A percentile compares a stretch with the other conserved stretches of the same genome.
These are phyloP conservation scores for Sphagnurus paluster DNA, from an alignment of 1,284 basidiomycete genomes.

Conservation along the genomic window DNA sequence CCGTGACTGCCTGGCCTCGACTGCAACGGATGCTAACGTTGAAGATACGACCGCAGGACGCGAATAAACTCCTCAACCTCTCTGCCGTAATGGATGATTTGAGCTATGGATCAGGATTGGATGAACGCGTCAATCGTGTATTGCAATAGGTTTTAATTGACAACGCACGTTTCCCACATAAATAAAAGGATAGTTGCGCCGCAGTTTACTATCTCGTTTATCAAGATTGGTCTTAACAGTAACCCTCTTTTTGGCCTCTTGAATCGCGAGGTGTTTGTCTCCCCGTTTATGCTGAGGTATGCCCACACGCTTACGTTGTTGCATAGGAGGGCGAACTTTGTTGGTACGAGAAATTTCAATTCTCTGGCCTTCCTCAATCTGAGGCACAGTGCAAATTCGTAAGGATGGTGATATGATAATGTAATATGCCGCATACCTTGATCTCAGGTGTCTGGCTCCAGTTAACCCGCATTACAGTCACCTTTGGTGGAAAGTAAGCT, in stretches of 20 bases:
- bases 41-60: constrained; percentile 41
- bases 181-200: constrained; percentile 33
- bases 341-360: not conserved
- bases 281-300: constrained; percentile 10
- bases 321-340: not conserved
- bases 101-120: constrained; percentile 30
- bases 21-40: constrained; percentile 48
- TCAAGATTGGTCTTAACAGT: constrained; percentile 12
- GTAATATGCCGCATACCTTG: not conserved
- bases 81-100: constrained; percentile 34
- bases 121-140: constrained; percentile 25
- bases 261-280: constrained; percentile 17
- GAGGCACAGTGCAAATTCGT: not conserved
- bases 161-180: constrained; percentile 62
- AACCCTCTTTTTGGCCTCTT: constrained; percentile 20
- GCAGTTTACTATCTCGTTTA: constrained; percentile 16
- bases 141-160: constrained; percentile 6
- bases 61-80: constrained; percentile 40
- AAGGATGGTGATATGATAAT: not conserved
- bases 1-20: constrained; percentile 40
- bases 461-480: not conserved
- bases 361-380: not conserved
- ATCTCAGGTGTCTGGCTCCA: not conserved
- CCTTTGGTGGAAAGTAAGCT: not conserved
- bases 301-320: not conserved